Conservation (phyloP, 2,329 filamentous ascomycete species). For the Leptographium procerum region DNA sequence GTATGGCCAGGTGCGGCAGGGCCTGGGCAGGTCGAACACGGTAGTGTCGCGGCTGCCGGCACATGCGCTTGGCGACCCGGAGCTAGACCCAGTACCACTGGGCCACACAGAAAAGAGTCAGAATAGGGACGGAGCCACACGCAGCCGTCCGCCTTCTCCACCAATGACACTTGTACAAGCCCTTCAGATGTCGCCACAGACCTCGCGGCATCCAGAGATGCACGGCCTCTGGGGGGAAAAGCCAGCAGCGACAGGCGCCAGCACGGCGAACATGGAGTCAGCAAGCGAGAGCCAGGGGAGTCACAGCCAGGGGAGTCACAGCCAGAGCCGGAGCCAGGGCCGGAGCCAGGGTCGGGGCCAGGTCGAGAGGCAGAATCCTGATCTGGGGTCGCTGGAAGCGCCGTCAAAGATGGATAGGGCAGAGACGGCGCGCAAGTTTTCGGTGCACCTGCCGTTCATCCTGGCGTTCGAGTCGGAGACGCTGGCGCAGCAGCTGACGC, state of each 20-base stretch:
- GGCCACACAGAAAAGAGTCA: slow-evolving; percentile 14
- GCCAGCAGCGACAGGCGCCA: not conserved
- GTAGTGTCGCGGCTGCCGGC: slow-evolving; percentile 24
- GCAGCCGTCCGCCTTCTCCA: slow-evolving; percentile 27
- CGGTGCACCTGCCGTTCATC: slow-evolving; percentile 65
- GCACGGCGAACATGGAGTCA: not conserved
- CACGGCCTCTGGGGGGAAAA: slow-evolving; percentile 19
- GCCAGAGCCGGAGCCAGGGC: not conserved
- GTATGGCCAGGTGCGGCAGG: slow-evolving; percentile 12
- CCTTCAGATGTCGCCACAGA: slow-evolving; percentile 31
- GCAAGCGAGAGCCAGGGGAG: not conserved
- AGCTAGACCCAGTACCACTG: slow-evolving; percentile 8
- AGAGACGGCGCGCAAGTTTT: slow-evolving; percentile 22
- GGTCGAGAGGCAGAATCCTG: not conserved
- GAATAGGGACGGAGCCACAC: not conserved
- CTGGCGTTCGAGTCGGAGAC: slow-evolving; percentile 69
- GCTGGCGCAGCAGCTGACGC: slow-evolving; percentile 71
- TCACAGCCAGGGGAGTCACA: not conserved
- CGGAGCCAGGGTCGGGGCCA: too few relatives aligned
- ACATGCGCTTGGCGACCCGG: slow-evolving; percentile 22
- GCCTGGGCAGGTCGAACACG: slow-evolving; percentile 17
- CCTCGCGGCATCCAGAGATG: slow-evolving; percentile 23
- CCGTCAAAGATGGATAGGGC: slow-evolving; percentile 22
- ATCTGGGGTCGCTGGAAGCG: not conserved
- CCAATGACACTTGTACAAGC: slow-evolving; percentile 38